Percentiles rank a stretch among this genome's conserved stretches.
These are phyloP conservation scores for Heterobasidion annosum DNA, from an alignment of 1,284 basidiomycete genomes.

Conservation along the genomic window DNA sequence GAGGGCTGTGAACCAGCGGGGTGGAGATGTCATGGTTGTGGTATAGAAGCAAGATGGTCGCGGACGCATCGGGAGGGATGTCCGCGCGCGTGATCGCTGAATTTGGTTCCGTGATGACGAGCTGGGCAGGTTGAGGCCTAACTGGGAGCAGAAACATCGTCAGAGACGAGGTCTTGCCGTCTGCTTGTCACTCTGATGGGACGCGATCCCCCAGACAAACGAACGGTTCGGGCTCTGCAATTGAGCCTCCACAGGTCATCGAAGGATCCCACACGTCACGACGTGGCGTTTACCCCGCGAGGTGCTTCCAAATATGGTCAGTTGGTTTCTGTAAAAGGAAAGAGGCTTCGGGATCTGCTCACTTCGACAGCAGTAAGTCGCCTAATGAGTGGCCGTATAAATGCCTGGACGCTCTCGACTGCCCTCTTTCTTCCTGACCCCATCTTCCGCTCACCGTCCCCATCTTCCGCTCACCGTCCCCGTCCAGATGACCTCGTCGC, in stretches of 20 bases:
- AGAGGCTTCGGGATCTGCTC: background rate
- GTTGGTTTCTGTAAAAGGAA: background rate
- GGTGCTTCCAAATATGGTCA: background rate
- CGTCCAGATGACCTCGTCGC: slow-evolving; percentile 7
- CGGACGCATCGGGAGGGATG: background rate
- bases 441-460: slow-evolving; percentile 5
- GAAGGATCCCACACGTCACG: background rate
- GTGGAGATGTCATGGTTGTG: slow-evolving; percentile 10
- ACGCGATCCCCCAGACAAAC: background rate
- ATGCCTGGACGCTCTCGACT: slow-evolving; percentile 1
- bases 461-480: slow-evolving; percentile 1
- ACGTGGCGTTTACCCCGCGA: background rate
- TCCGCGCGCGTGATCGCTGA: background rate
- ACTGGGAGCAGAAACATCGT: background rate
- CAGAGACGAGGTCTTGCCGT: background rate
- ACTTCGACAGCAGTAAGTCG: background rate
- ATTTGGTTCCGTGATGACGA: background rate
- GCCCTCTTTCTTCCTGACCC: slow-evolving; percentile 8
- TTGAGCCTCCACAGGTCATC: background rate
- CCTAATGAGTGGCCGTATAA: background rate
- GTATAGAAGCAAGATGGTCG: background rate
- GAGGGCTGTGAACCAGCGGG: slow-evolving; percentile 42
- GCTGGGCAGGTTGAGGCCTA: background rate
- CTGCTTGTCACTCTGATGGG: background rate
- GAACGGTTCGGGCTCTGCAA: background rate